A percentile compares a stretch with the other conserved stretches of the same genome.
phyloP scores from a whole-genome alignment of 2,329 filamentous ascomycete species.

The Ophiostoma novo-ulmi region DNA sequence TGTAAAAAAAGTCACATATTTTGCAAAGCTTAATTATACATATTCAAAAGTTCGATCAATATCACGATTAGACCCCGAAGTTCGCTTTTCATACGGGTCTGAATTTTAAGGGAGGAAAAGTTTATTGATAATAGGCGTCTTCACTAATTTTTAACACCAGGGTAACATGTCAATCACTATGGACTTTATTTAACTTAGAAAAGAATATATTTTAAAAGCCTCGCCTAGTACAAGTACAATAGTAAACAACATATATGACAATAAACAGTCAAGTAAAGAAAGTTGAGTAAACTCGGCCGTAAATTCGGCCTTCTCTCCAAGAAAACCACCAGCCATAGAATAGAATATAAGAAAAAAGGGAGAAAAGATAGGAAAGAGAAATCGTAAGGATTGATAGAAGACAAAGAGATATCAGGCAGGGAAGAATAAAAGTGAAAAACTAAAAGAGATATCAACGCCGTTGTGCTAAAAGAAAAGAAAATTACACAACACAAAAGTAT shows the following conservation, averaged over 20 bases:
- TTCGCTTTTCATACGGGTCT: no score
- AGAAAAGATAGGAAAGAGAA: constrained; percentile 10
- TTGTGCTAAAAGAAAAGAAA: constrained; percentile 12
- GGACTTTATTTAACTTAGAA: background rate
- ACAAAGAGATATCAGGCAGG: constrained; percentile 15
- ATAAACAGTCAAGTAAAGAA: background rate
- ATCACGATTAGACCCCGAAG: no score
- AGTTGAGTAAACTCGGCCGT: constrained; percentile 12
- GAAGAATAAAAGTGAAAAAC: constrained; percentile 8
- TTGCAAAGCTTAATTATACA: no score
- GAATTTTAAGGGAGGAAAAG: no score
- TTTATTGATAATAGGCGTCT: no score
- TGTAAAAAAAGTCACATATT: no score
- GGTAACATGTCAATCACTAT: background rate
- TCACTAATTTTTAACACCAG: no score
- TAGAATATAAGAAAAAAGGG: constrained; percentile 7
- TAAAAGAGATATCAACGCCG: constrained; percentile 26
- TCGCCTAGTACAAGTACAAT: constrained; percentile 8
- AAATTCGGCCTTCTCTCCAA: constrained; percentile 11
- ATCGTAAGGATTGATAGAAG: constrained; percentile 14
- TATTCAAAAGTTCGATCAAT: no score
- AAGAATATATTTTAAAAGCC: constrained; percentile 12
- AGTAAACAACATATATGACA: background rate
- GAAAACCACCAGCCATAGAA: constrained; percentile 13
- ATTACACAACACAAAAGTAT: constrained; percentile 10